These are phyloP conservation scores for Pyrenophora teres DNA, from an alignment of 2,329 filamentous ascomycete genomes.

Conservation along the genomic window DNA sequence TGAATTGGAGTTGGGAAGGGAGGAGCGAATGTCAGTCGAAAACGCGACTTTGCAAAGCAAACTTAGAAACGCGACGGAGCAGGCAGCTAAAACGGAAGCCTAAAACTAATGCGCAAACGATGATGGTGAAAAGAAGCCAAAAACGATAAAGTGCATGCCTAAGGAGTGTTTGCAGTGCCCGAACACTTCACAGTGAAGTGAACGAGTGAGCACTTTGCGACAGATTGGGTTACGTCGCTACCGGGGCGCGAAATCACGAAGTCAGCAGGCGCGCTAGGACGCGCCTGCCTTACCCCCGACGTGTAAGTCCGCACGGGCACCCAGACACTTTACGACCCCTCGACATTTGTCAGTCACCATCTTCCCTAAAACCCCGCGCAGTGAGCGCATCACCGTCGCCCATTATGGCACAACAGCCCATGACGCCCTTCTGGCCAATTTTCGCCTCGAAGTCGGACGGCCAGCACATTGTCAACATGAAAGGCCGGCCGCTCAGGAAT, in stretches of 20 bases:
- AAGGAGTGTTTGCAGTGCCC: background rate
- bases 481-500: slow-evolving; percentile 56
- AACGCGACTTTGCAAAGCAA: background rate
- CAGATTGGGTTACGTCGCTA: no score
- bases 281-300: slow-evolving; percentile 4
- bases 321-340: background rate
- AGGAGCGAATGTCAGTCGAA: background rate
- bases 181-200: slow-evolving; percentile 1
- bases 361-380: slow-evolving; percentile 2
- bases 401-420: slow-evolving; percentile 39
- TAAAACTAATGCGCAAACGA: background rate
- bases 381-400: slow-evolving; percentile 6
- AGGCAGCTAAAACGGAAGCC: background rate
- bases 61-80: background rate
- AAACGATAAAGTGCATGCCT: background rate
- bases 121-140: slow-evolving; percentile 11
- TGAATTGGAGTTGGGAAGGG: slow-evolving; percentile 2
- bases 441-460: slow-evolving; percentile 57
- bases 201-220: slow-evolving; percentile 1
- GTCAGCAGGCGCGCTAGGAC: slow-evolving; percentile 6
- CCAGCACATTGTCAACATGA: slow-evolving; percentile 55
- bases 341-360: no score
- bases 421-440: slow-evolving; percentile 55
- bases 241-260: background rate
- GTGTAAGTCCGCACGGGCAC: background rate